Base-by-base conservation (phyloP, 2,329 filamentous ascomycete species). In the Microcera coccophila region DNA sequence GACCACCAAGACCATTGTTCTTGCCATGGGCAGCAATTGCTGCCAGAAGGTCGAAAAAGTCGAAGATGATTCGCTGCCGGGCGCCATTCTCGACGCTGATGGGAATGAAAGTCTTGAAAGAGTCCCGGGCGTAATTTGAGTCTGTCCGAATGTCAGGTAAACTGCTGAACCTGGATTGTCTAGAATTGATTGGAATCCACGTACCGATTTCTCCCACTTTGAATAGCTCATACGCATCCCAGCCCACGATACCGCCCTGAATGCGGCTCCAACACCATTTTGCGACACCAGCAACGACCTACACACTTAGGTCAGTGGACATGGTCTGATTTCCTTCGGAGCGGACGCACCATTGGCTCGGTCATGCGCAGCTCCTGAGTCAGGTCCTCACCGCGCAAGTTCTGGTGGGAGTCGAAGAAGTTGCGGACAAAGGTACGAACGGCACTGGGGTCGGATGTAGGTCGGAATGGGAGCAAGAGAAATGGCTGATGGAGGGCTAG, bases 191-290 rank as follows among this genome's bases (percentile, higher is more conserved):
- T 32, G 18, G 10, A 8, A 15, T 45, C 17, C 31, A 52, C 52
- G 39, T 44, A 94, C 90, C 90, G 73, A 85, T 81, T 71, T 98
- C 93, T 62, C 93, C 93, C 53, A 94, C 84, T 60, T 87, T 90
- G 75, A 98, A 98, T 17, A 95, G 78, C 63, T 97, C 90, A 62
- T 98, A 98, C 32, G 89, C 89, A 60, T 96, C 90, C 93, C 93
- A 97, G 44, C 89, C 90, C 26, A 98, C 90, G 12, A 98, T 83
- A 59, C 93, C 93, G 45, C 90, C 89, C 32, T 85, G 81, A 38
- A 98, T 73, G 68, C 93, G 82, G 64, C 88, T 90, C 93, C 93
- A 98, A 67, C 91, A 97, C 93, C 93, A 98, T 73, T 97, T 98
- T 52, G 93, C 76, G 32, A 96, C 90, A 58, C 90, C 93, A 52